phyloP scores from a whole-genome alignment of 1,139 yeast genomes.

The Meyerozyma smithsonii region DNA sequence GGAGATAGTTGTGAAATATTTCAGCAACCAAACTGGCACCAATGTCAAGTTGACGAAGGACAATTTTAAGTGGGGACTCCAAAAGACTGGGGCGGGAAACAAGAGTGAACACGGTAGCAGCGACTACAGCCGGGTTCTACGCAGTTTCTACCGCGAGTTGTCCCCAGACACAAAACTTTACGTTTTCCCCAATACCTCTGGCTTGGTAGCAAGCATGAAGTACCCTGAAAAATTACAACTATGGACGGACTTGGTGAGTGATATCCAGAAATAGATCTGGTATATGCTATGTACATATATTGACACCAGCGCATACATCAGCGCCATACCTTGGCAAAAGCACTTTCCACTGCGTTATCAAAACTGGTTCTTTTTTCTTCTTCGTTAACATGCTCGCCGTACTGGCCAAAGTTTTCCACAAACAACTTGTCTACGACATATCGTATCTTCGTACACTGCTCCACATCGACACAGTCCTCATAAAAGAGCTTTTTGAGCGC shows the following conservation, averaged over 20 bases:
- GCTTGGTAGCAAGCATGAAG: constrained; percentile 56
- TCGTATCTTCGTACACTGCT: constrained; percentile 39
- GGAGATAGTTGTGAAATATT: constrained; percentile 46
- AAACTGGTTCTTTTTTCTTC: constrained; percentile 20
- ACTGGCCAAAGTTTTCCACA: constrained; percentile 36
- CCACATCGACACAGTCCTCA: constrained; percentile 33
- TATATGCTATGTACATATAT: not conserved
- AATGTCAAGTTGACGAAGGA: constrained; percentile 21
- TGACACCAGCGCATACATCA: constrained; percentile 8
- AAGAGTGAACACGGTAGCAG: constrained; percentile 9
- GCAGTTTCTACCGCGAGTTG: constrained; percentile 12
- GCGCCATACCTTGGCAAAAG: constrained; percentile 35
- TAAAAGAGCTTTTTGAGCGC: constrained; percentile 35
- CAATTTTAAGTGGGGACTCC: constrained; percentile 52
- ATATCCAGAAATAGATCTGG: constrained; percentile 9
- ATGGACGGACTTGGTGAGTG: constrained; percentile 40
- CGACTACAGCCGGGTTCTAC: constrained; percentile 16
- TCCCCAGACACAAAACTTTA: constrained; percentile 26
- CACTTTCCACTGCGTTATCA: constrained; percentile 28
- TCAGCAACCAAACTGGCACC: constrained; percentile 9
- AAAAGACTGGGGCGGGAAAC: no score
- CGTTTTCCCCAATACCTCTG: constrained; percentile 75
- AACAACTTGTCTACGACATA: constrained; percentile 33
- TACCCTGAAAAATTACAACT: constrained; percentile 40
- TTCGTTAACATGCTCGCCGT: constrained; percentile 30